Evolutionary conservation across 208 protist genomes (phyloP).

Genomic region (Perkinsela sp.): DNA sequence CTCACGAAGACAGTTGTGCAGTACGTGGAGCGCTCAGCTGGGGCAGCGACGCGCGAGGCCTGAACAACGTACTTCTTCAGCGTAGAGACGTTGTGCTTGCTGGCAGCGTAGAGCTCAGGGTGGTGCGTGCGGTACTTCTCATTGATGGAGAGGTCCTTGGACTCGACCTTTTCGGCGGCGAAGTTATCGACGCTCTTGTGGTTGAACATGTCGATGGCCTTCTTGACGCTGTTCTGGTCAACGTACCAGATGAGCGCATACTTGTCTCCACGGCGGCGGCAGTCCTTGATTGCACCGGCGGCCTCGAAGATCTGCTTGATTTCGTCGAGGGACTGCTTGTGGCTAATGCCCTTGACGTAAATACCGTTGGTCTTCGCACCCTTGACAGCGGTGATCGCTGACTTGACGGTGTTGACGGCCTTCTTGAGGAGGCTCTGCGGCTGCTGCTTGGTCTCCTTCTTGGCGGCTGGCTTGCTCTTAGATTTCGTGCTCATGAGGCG

Average conservation of each 20-base stretch:
- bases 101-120: neutral
- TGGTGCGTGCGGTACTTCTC: neutral
- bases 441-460: neutral
- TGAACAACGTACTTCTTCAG: neutral
- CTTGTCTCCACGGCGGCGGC: neutral
- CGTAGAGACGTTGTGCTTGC: neutral
- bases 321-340: constrained; percentile 1
- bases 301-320: neutral
- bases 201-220: neutral
- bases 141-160: neutral
- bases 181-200: neutral
- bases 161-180: neutral
- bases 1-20: neutral
- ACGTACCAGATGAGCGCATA: neutral
- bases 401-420: neutral
- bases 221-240: neutral
- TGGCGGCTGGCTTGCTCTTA: neutral
- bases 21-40: neutral
- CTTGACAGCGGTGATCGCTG: neutral
- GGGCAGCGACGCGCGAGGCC: neutral
- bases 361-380: neutral
- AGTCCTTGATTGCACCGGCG: neutral
- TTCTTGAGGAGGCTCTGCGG: neutral
- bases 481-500: neutral
- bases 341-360: neutral